These are phyloP conservation scores for Willaertia magna DNA, from an alignment of 208 protist genomes.

Conservation along the genomic window DNA sequence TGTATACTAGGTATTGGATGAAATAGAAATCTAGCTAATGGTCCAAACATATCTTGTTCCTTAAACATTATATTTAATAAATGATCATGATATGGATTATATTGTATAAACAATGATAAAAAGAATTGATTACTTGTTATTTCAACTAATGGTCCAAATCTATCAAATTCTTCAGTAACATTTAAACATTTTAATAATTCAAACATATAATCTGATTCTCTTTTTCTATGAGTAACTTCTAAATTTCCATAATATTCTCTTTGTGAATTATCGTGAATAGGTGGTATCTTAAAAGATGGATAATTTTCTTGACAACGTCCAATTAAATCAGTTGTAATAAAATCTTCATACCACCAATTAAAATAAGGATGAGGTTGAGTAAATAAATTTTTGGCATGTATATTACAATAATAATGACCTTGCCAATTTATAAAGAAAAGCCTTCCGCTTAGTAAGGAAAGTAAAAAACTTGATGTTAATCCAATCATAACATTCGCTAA, in stretches of 20 bases:
- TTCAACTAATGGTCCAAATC: not conserved
- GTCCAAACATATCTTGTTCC: not conserved
- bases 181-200: not conserved
- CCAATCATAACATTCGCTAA: constrained; percentile 2
- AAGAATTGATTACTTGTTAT: not conserved
- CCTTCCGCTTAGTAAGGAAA: not conserved
- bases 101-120: not conserved
- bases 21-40: not conserved
- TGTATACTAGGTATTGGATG: not conserved
- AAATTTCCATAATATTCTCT: not conserved
- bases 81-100: not conserved
- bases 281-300: not conserved
- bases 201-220: not conserved
- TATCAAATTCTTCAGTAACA: not conserved
- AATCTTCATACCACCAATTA: not conserved
- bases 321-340: not conserved
- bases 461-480: not conserved
- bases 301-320: not conserved
- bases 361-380: not conserved
- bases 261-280: not conserved
- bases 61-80: not conserved
- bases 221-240: not conserved
- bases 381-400: not conserved
- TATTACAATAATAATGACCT: not conserved
- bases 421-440: not conserved